These are phyloP conservation scores for Geoglossum cookeanum DNA, from an alignment of 2,329 filamentous ascomycete species.

Conservation along the genomic window DNA sequence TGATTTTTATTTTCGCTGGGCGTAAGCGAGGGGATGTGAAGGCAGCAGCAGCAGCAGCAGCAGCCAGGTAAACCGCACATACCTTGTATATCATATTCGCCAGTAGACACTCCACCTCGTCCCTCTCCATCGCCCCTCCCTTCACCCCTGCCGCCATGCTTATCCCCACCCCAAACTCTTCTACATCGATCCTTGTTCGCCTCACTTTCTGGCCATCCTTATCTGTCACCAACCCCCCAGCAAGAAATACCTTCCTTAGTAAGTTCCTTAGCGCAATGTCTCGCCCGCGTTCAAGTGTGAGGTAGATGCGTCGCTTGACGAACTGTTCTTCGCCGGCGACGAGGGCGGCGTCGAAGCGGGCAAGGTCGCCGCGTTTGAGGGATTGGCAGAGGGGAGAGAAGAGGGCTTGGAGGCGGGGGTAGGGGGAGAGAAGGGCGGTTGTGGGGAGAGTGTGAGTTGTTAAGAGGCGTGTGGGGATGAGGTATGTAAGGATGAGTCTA, in stretches of 20 bases:
- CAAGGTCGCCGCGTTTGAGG: constrained; percentile 67
- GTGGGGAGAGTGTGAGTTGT: constrained; percentile 75
- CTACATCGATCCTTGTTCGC: constrained; percentile 60
- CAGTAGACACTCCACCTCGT: constrained; percentile 88
- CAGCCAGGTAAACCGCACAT: constrained; percentile 14
- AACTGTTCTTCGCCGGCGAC: constrained; percentile 76
- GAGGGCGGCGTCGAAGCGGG: constrained; percentile 67
- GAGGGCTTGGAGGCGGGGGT: constrained; percentile 54
- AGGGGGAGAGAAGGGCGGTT: constrained; percentile 47
- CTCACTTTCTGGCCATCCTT: constrained; percentile 46
- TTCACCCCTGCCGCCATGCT: constrained; percentile 49
- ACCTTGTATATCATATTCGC: constrained; percentile 99
- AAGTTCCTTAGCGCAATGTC: constrained; percentile 87
- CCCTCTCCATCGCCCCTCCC: constrained; percentile 61
- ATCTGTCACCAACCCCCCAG: constrained; percentile 50
- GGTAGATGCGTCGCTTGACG: constrained; percentile 79
- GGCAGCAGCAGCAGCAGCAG: not conserved
- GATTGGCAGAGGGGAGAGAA: constrained; percentile 62
- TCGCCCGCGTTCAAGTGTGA: constrained; percentile 78
- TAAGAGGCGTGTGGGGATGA: constrained; percentile 82
- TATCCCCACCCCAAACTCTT: constrained; percentile 41
- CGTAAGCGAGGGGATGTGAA: not conserved
- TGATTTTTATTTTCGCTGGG: too few species aligned
- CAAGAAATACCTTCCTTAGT: constrained; percentile 75
- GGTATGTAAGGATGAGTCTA: constrained; percentile 79